Conservation (phyloP, 306 rosid genomes). For the Sophora flavescens region DNA sequence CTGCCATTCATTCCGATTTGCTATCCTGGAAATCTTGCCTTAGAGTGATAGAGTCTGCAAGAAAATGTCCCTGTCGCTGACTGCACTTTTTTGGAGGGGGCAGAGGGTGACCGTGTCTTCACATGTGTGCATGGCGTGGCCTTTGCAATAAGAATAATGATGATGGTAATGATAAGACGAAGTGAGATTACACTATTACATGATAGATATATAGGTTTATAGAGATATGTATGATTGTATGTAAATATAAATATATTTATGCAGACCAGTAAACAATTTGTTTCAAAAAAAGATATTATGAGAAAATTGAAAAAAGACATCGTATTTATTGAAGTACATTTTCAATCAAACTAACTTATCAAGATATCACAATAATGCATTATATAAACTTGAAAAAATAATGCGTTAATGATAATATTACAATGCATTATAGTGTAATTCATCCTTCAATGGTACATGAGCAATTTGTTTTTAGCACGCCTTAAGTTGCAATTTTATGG, state of each 20-base stretch:
- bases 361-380: not conserved
- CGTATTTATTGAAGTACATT: not conserved
- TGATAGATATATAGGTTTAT: too few species aligned
- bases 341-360: constrained; percentile 13
- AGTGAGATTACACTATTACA: not conserved
- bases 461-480: not conserved
- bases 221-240: too few species aligned
- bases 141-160: constrained; percentile 1
- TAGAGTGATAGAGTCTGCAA: not conserved
- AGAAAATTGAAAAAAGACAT: constrained; percentile 5
- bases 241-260: not conserved
- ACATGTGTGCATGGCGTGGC: not conserved
- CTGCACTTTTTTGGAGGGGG: not conserved
- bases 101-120: not conserved
- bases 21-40: not conserved
- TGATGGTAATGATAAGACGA: not conserved
- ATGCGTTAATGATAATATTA: not conserved
- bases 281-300: not conserved
- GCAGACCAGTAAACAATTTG: not conserved
- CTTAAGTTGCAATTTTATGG: constrained; percentile 38
- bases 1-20: not conserved
- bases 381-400: constrained; percentile 8
- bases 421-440: not conserved
- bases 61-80: not conserved
- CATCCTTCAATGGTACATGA: constrained; percentile 17